Conservation (phyloP, 2,329 filamentous ascomycete species). For the Calonectria leucothoes region DNA sequence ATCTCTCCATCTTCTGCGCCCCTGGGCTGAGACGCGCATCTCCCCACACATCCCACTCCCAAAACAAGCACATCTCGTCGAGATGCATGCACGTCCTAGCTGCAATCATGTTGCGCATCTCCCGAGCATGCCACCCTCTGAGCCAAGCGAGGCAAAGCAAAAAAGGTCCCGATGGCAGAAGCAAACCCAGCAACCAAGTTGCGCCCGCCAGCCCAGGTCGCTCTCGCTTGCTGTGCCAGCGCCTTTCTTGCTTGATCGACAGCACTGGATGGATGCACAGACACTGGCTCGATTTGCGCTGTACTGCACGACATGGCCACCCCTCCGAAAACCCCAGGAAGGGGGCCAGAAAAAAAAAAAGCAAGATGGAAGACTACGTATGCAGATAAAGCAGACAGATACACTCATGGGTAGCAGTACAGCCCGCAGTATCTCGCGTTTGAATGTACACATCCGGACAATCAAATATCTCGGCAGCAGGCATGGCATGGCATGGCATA, state of each 20-base stretch:
- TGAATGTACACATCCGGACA: not conserved
- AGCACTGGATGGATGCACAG: conserved; percentile 12
- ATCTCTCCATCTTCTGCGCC: conserved; percentile 3
- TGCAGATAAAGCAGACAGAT: conserved; percentile 7
- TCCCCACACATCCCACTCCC: conserved; percentile 22
- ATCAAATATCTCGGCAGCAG: not conserved
- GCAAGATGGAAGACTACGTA: not conserved
- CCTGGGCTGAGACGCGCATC: conserved; percentile 18
- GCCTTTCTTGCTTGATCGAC: conserved; percentile 16
- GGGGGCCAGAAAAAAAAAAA: not conserved
- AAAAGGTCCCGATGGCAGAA: not conserved
- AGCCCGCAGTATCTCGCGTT: conserved; percentile 14
- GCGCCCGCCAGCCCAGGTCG: not conserved
- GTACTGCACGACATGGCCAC: not conserved
- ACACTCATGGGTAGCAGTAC: conserved; percentile 15
- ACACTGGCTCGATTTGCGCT: conserved; percentile 4
- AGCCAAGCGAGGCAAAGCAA: conserved; percentile 1
- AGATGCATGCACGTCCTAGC: conserved; percentile 31
- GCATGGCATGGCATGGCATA: not conserved
- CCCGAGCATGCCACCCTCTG: conserved; percentile 14
- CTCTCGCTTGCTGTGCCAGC: conserved; percentile 1
- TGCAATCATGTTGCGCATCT: conserved; percentile 40
- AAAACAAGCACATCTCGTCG: conserved; percentile 12
- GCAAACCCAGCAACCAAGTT: not conserved
- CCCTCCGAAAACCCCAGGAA: not conserved